These are phyloP conservation scores for Sutorius eximius DNA, from an alignment of 1,284 basidiomycete genomes.

Conservation along the genomic window DNA sequence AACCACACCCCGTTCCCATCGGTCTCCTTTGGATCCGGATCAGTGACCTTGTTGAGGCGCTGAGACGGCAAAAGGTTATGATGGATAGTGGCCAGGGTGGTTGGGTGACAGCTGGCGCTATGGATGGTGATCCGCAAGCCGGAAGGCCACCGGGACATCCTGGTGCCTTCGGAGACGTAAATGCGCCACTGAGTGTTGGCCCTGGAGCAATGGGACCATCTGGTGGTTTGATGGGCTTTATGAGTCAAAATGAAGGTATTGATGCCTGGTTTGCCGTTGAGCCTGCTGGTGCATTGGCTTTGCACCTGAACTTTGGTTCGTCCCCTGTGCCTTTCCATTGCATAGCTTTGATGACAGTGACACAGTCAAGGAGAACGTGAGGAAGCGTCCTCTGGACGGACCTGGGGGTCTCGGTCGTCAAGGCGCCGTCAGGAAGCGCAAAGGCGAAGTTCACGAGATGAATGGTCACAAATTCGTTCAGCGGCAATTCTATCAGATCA, in stretches of 20 bases:
- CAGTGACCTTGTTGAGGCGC: slow-evolving; percentile 92
- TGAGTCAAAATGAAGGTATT: slow-evolving; percentile 68
- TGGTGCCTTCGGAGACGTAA: slow-evolving; percentile 50
- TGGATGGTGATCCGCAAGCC: slow-evolving; percentile 57
- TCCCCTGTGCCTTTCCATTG: slow-evolving; percentile 14
- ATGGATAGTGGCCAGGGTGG: slow-evolving; percentile 83
- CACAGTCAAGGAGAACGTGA: slow-evolving; percentile 93
- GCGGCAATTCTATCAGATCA: slow-evolving; percentile 97
- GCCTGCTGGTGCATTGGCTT: slow-evolving; percentile 90
- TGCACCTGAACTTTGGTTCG: slow-evolving; percentile 89
- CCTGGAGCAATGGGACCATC: slow-evolving; percentile 29
- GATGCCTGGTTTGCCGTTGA: slow-evolving; percentile 98
- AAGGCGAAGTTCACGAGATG: slow-evolving; percentile 98
- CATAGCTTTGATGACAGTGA: slow-evolving; percentile 14
- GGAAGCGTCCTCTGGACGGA: slow-evolving; percentile 90
- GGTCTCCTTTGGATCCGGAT: slow-evolving; percentile 96
- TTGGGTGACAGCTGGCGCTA: slow-evolving; percentile 91
- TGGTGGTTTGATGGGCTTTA: slow-evolving; percentile 33
- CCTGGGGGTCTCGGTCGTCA: slow-evolving; percentile 92
- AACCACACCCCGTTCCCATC: slow-evolving; percentile 82
- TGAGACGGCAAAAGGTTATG: slow-evolving; percentile 89
- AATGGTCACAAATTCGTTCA: slow-evolving; percentile 99
- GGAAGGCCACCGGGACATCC: slow-evolving; percentile 39
- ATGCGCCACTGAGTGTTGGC: slow-evolving; percentile 55
- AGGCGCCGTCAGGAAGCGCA: slow-evolving; percentile 96